These are phyloP conservation scores for Penicillium sp. DNA, from an alignment of 2,329 filamentous ascomycete species.

Conservation along the genomic window DNA sequence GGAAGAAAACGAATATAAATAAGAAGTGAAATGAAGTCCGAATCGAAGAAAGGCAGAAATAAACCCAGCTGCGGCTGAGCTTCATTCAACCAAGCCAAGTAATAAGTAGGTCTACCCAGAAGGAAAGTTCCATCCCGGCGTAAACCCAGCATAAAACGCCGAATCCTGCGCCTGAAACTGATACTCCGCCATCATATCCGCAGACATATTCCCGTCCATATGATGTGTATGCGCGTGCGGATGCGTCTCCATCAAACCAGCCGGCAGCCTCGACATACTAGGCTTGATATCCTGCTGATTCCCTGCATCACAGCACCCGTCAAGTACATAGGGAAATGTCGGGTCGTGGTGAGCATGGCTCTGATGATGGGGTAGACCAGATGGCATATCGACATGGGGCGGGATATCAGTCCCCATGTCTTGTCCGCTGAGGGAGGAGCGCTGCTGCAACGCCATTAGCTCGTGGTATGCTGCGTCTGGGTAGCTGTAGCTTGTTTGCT, in stretches of 20 bases:
- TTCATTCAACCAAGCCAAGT: too few species aligned
- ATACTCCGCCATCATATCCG: constrained; percentile 27
- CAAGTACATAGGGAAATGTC: constrained; percentile 28
- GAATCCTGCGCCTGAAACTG: constrained; percentile 24
- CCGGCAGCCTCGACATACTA: constrained; percentile 9
- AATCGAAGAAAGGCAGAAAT: too few species aligned
- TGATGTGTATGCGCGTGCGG: constrained; percentile 15
- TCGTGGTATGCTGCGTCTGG: constrained; percentile 21
- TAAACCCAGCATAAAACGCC: constrained; percentile 19
- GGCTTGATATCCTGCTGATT: constrained; percentile 19
- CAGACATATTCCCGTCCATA: constrained; percentile 19
- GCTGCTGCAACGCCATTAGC: constrained; percentile 18
- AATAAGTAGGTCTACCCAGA: constrained; percentile 8
- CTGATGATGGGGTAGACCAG: constrained; percentile 5
- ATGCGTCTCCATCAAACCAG: constrained; percentile 15
- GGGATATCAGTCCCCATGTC: constrained; percentile 19
- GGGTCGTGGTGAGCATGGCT: constrained; percentile 13
- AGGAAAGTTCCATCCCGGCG: constrained; percentile 22
- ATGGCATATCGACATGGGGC: constrained; percentile 15
- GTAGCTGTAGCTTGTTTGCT: constrained; percentile 23
- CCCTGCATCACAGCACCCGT: constrained; percentile 12
- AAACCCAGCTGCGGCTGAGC: constrained; percentile 12
- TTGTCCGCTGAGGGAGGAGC: constrained; percentile 16
- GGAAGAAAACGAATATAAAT: constrained; percentile 10
- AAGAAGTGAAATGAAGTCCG: constrained; percentile 10